Conservation (phyloP, 176 grass and related monocot genomes). For the Elymus sibiricus region DNA sequence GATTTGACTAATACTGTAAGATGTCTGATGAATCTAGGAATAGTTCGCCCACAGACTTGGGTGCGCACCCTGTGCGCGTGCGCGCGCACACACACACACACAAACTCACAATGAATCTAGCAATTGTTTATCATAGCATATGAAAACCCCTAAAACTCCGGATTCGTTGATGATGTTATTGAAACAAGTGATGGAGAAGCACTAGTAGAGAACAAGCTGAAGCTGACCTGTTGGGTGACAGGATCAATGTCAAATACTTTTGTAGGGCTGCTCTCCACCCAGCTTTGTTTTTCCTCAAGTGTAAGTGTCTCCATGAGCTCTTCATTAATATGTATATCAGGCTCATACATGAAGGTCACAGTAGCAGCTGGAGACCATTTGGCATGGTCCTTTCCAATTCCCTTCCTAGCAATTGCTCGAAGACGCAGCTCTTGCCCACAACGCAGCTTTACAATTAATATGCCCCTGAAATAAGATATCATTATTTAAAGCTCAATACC, state of each 20-base stretch:
- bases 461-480: constrained; percentile 50
- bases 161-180: neutral
- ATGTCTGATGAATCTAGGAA: neutral
- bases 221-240: constrained; percentile 66
- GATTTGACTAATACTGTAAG: neutral
- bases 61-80: too few relatives aligned
- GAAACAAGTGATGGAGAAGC: neutral
- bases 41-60: neutral
- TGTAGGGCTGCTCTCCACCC: constrained; percentile 92
- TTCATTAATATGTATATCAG: constrained; percentile 80
- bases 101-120: neutral
- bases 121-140: neutral
- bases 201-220: constrained; percentile 28
- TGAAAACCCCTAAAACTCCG: neutral
- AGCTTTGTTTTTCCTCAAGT: constrained; percentile 68
- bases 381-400: constrained; percentile 95
- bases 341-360: constrained; percentile 98
- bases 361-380: constrained; percentile 95
- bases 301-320: constrained; percentile 80
- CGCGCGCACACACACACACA: neutral
- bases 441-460: constrained; percentile 89
- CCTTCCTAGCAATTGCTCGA: constrained; percentile 96
- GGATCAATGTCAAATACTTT: constrained; percentile 78
- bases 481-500: neutral
- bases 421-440: constrained; percentile 89